These are phyloP conservation scores for Fusarium pseudograminearum DNA, from an alignment of 2,329 filamentous ascomycete species.

Conservation along the genomic window DNA sequence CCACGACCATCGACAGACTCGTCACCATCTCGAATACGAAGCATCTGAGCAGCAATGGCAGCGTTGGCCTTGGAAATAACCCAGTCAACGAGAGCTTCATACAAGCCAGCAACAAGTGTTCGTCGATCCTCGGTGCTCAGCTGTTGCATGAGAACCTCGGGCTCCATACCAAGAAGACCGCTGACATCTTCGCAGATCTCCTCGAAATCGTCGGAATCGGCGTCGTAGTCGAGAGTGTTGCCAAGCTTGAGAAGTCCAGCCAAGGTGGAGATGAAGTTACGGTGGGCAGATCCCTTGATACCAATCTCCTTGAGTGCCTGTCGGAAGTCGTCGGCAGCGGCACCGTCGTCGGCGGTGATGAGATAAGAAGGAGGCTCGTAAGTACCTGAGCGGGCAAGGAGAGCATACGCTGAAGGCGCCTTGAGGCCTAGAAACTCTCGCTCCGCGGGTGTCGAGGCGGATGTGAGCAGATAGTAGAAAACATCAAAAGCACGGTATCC, in stretches of 20 bases:
- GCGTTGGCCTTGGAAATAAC: constrained; percentile 90
- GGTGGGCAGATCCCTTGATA: constrained; percentile 86
- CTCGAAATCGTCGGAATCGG: constrained; percentile 87
- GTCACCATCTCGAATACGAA: constrained; percentile 72
- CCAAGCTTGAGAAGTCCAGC: constrained; percentile 91
- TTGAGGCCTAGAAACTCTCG: constrained; percentile 88
- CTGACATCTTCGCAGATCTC: constrained; percentile 91
- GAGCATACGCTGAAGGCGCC: constrained; percentile 78
- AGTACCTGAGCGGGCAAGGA: constrained; percentile 86
- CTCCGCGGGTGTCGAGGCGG: constrained; percentile 89
- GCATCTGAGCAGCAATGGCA: constrained; percentile 82
- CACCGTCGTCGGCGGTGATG: constrained; percentile 91
- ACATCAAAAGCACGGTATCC: constrained; percentile 96
- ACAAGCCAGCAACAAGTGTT: constrained; percentile 85
- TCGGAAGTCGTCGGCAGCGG: constrained; percentile 93
- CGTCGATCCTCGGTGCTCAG: constrained; percentile 87
- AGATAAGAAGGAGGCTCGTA: constrained; percentile 89
- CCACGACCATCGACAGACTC: constrained; percentile 75
- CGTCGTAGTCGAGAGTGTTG: constrained; percentile 84
- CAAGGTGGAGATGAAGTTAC: constrained; percentile 86
- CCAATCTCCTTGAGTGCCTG: constrained; percentile 89
- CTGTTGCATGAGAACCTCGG: constrained; percentile 81
- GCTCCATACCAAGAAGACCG: constrained; percentile 86
- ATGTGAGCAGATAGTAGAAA: constrained; percentile 95
- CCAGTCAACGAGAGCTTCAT: constrained; percentile 96